phyloP scores from a whole-genome alignment of 2,329 filamentous ascomycete species.

The Diaporthe sp. region DNA sequence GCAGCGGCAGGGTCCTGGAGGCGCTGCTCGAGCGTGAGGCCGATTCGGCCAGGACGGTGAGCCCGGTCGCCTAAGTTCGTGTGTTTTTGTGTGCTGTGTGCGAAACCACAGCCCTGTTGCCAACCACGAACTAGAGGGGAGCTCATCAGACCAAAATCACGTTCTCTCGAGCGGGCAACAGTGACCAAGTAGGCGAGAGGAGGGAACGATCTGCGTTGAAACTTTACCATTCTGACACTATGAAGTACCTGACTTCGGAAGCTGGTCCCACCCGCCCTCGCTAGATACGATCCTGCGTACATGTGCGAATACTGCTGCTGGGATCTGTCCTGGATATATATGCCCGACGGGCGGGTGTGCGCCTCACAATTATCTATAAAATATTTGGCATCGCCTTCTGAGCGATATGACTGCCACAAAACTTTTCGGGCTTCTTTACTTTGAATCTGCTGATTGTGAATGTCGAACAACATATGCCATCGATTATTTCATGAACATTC shows the following conservation, averaged over 20 bases:
- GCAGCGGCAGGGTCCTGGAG: conserved; percentile 61
- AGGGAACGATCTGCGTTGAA: conserved; percentile 9
- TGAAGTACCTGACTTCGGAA: conserved; percentile 8
- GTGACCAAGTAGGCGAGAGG: conserved; percentile 8
- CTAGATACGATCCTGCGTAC: not conserved
- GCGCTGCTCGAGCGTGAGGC: conserved; percentile 64
- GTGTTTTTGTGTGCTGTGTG: not conserved
- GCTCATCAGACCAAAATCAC: conserved; percentile 44
- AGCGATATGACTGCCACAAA: conserved; percentile 22
- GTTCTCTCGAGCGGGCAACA: conserved; percentile 46
- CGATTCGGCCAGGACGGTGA: conserved; percentile 43
- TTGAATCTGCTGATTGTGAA: not conserved
- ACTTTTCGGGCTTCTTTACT: not conserved
- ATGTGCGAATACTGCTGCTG: conserved; percentile 5
- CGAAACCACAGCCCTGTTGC: conserved; percentile 9
- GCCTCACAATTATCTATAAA: conserved; percentile 18
- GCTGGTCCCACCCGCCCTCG: not conserved
- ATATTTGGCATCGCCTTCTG: conserved; percentile 25
- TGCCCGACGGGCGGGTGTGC: conserved; percentile 28
- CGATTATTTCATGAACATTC: not conserved
- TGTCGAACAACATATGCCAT: not conserved
- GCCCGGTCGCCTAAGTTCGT: conserved; percentile 39
- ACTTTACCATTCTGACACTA: conserved; percentile 24
- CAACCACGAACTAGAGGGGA: conserved; percentile 26
- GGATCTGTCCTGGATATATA: conserved; percentile 23